Evolutionary conservation across 129 eudicot genomes (phyloP).

Genomic region (Flaveria bidentis): DNA sequence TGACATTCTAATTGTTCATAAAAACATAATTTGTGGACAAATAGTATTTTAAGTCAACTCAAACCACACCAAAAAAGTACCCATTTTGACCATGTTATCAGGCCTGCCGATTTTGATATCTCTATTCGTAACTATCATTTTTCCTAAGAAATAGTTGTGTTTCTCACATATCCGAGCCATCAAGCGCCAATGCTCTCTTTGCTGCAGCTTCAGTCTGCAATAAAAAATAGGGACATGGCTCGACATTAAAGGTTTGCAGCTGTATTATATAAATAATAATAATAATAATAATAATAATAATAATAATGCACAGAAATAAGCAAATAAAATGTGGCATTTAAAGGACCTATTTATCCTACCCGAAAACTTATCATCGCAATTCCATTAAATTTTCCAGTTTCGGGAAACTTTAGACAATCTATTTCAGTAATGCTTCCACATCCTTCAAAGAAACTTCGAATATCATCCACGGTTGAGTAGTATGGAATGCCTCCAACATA

Average conservation of each 20-base stretch:
- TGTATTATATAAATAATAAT: not conserved
- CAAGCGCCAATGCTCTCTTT: constrained; percentile 84
- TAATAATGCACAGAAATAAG: not conserved
- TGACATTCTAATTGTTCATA: not conserved
- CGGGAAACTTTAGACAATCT: constrained; percentile 87
- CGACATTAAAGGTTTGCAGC: not conserved
- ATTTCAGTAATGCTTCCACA: constrained; percentile 86
- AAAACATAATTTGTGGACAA: not conserved
- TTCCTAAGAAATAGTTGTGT: not conserved
- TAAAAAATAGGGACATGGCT: constrained; percentile 13
- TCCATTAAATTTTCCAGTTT: constrained; percentile 93
- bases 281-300: no score
- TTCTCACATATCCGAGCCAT: constrained; percentile 96
- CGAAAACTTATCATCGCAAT: constrained; percentile 91
- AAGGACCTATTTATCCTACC: constrained; percentile 41
- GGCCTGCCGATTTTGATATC: constrained; percentile 4
- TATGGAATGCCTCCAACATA: constrained; percentile 99
- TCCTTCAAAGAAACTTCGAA: constrained; percentile 82
- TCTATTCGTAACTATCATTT: not conserved
- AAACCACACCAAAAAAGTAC: not conserved
- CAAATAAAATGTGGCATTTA: not conserved
- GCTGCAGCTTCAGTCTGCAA: constrained; percentile 95
- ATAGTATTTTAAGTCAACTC: not conserved
- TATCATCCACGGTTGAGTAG: constrained; percentile 93
- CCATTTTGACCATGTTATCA: not conserved